Evolutionary conservation across 345 rosid genomes (phyloP).

Genomic region (Citropsis articulata): DNA sequence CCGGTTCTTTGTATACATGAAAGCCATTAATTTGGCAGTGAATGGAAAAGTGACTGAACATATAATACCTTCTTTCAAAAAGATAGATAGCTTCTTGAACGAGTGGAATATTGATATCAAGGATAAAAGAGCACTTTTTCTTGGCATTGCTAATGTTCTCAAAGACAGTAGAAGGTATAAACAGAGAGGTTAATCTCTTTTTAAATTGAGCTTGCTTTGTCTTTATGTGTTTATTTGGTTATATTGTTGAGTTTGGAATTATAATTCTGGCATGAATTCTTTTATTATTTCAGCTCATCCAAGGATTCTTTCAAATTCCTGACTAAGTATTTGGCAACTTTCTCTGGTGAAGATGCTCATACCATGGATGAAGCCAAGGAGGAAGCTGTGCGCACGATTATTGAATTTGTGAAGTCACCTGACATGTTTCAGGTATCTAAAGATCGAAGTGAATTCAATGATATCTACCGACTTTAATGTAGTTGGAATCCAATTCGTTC

Average conservation of each 20-base stretch:
- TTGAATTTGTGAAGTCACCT: constrained; percentile 91
- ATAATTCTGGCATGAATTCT: background rate
- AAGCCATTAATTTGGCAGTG: constrained; percentile 61
- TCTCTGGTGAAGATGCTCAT: constrained; percentile 65
- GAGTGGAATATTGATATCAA: constrained; percentile 83
- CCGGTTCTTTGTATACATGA: constrained; percentile 82
- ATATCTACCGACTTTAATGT: background rate
- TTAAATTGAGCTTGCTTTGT: background rate
- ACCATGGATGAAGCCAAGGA: constrained; percentile 78
- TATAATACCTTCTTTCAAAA: constrained; percentile 67
- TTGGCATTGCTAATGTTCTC: constrained; percentile 60
- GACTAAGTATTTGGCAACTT: constrained; percentile 83
- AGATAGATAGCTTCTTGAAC: constrained; percentile 82
- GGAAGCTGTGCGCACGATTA: constrained; percentile 71
- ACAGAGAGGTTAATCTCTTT: background rate
- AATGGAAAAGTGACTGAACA: constrained; percentile 77
- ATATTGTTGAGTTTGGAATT: background rate
- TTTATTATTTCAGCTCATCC: constrained; percentile 48
- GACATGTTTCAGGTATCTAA: constrained; percentile 72
- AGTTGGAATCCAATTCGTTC: background rate
- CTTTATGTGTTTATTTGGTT: background rate
- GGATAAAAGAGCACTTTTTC: constrained; percentile 85
- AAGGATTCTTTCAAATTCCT: constrained; percentile 73
- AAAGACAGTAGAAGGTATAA: constrained; percentile 77
- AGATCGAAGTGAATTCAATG: background rate